Base-by-base conservation (phyloP, 2,329 filamentous ascomycete species). In the Ceratocystis alfenasii region DNA sequence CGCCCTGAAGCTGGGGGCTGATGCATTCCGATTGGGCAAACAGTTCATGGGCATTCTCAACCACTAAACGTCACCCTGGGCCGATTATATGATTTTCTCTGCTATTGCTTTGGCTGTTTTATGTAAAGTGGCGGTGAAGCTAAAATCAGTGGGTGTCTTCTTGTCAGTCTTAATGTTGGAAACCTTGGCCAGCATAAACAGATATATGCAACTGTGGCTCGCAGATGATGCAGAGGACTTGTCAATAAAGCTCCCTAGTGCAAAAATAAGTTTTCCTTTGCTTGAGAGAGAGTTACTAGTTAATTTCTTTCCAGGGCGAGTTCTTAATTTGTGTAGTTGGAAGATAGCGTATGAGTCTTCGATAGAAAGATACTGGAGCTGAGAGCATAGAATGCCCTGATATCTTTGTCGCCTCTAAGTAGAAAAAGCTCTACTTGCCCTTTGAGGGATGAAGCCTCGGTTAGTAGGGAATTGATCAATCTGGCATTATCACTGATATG, bases 31-130 rank as follows among this genome's bases (percentile, higher is more conserved):
- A 22, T n/a, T 4, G 20, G 46, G n/a, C 46, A 17, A 48, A 81
- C 0, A 93, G 77, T 44, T 84, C 83, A 69, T 93, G 92, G 0
- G 88, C 88, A 71, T 94, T 89, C 68, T 93, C 89, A 2, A 93
- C 90, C 15, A 93, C 82, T 0, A 93, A 79, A 92, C 87, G 69
- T 92, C 93, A 0, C 89, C 89, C 0, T 80, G 69, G 0, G 86
- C 84, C 0, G 84, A 76, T 0, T 81, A 83, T 0, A 93, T 77
- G 5, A 92, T 90, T 0, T 78, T 85, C 69, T 89, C 92, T 0
- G 15, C 2, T 20, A 20, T 20, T 17, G 17, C 17, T 20, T 20
- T 48, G 17, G 36, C 22, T 15, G 5, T 10, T 12, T 36, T 1
- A 36, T 36, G 33, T 12, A 10, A 36, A 36, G 33, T 12, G 33